Conservation (phyloP, 345 rosid species). For the Populus euphratica region DNA sequence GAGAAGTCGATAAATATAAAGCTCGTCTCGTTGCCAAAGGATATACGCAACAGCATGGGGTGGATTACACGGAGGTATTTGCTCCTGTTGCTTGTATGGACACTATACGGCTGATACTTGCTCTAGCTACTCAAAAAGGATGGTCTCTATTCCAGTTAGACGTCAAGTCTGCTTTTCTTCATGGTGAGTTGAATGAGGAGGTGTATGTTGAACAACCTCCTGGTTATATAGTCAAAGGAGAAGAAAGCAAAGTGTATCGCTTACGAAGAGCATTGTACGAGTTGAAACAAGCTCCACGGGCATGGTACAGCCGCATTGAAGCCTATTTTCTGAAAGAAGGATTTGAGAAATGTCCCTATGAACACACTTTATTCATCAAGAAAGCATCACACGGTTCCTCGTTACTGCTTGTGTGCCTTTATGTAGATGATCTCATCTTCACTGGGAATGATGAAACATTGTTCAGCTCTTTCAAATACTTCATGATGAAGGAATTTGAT, state of each 20-base stretch:
- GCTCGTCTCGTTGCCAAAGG: not conserved
- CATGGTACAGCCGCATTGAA: not conserved
- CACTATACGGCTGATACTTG: not conserved
- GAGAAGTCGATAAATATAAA: not conserved
- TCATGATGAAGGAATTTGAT: not conserved
- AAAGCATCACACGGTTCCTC: not conserved
- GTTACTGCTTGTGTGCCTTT: not conserved
- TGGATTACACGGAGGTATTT: too few relatives aligned
- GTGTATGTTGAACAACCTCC: slow-evolving; percentile 12
- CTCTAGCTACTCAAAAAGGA: not conserved
- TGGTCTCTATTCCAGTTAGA: not conserved
- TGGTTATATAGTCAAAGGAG: not conserved
- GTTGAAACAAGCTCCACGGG: not conserved
- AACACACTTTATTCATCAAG: not conserved
- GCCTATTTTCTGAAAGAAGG: not conserved
- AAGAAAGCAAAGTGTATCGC: not conserved
- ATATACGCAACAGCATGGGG: too few relatives aligned
- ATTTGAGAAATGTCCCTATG: not conserved
- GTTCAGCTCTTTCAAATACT: not conserved
- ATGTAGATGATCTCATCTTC: not conserved
- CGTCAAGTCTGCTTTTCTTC: not conserved
- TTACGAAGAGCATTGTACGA: not conserved
- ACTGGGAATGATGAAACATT: not conserved
- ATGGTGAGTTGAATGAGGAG: not conserved
- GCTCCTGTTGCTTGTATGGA: not conserved